Evolutionary conservation across 805 yeast species (phyloP).

Genomic region (Ogataea ramenticola): DNA sequence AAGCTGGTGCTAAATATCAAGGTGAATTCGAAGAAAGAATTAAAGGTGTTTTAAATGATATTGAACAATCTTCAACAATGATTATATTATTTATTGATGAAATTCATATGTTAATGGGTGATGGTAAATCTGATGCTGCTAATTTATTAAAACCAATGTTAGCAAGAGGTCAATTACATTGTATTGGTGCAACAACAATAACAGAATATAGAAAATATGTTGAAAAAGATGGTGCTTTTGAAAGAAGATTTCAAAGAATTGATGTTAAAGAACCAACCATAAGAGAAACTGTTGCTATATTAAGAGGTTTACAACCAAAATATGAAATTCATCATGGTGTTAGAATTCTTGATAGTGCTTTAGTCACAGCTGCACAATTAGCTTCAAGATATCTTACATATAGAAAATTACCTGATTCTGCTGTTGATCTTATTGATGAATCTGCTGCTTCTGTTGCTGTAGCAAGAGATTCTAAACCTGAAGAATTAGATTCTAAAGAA

Average conservation of each 20-base stretch:
- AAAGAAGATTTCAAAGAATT: constrained; percentile 95
- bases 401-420: constrained; percentile 94
- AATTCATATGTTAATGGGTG: constrained; percentile 99
- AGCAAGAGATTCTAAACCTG: constrained; percentile 96
- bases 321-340: constrained; percentile 98
- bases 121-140: constrained; percentile 96
- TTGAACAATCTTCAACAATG: constrained; percentile 79
- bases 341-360: constrained; percentile 87
- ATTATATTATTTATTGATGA: constrained; percentile 93
- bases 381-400: constrained; percentile 93
- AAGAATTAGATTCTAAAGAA: constrained; percentile 88
- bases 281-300: constrained; percentile 88
- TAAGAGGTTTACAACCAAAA: constrained; percentile 91
- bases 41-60: constrained; percentile 92
- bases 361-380: constrained; percentile 89
- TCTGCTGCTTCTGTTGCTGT: constrained; percentile 97
- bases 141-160: constrained; percentile 94
- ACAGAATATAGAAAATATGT: constrained; percentile 89
- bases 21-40: constrained; percentile 98
- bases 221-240: constrained; percentile 97
- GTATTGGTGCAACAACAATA: constrained; percentile 97
- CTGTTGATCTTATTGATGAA: constrained; percentile 93
- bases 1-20: constrained; percentile 98
- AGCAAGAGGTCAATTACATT: constrained; percentile 93
- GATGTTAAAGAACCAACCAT: constrained; percentile 93